A percentile compares a stretch with the other conserved stretches of the same genome.
phyloP scores from a whole-genome alignment of 176 grass and related monocot genomes.

The Phragmites australis region DNA sequence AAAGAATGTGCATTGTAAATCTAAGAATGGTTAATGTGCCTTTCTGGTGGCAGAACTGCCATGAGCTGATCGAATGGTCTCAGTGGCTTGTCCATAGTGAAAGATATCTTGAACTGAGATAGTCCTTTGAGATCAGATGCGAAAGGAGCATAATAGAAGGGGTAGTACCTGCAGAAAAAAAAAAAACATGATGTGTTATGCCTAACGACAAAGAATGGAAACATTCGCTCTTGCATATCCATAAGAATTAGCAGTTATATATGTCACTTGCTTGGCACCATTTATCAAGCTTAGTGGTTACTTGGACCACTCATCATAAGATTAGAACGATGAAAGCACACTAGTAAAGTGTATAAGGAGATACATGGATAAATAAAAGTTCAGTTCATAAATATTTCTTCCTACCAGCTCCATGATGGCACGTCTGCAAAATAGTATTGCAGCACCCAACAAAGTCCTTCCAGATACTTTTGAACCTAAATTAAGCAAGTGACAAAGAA shows the following conservation, averaged over 20 bases:
- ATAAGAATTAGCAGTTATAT: constrained; percentile 7
- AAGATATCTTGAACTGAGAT: constrained; percentile 43
- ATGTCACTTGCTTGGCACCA: background rate
- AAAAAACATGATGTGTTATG: background rate
- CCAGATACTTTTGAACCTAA: constrained; percentile 63
- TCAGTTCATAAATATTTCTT: background rate
- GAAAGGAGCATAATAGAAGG: constrained; percentile 59
- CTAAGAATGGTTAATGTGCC: background rate
- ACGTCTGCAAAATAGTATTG: constrained; percentile 55
- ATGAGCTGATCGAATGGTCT: constrained; percentile 69
- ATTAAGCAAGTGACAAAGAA: background rate
- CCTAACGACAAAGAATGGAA: background rate
- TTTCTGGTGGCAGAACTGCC: constrained; percentile 55
- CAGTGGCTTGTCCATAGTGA: constrained; percentile 42
- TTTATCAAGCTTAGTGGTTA: background rate
- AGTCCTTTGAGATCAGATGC: constrained; percentile 60
- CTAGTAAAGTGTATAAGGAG: background rate
- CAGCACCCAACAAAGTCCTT: constrained; percentile 72
- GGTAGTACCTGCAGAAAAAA: constrained; percentile 53
- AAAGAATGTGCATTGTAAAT: background rate
- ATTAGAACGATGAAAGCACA: constrained; percentile 7
- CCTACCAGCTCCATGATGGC: constrained; percentile 72
- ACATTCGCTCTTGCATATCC: background rate
- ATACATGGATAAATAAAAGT: constrained; percentile 9
- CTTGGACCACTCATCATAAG: background rate